Conservation (phyloP, 257 asterid genomes). For the Nicotiana benthamiana region DNA sequence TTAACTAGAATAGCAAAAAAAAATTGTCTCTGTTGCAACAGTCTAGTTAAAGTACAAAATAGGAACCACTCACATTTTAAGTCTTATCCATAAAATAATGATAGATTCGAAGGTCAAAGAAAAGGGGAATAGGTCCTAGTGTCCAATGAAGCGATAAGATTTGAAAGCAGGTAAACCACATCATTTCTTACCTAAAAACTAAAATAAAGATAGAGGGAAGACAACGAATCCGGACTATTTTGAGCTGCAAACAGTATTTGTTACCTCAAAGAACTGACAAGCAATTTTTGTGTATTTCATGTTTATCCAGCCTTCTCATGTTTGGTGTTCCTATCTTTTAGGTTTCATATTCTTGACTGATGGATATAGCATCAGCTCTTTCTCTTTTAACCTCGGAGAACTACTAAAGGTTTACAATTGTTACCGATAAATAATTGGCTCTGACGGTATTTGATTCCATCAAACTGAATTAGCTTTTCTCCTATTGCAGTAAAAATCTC, state of each 20-base stretch:
- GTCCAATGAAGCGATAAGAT: not conserved
- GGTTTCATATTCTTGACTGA: not conserved
- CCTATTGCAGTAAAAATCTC: not conserved
- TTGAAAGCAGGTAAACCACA: not conserved
- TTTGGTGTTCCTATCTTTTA: not conserved
- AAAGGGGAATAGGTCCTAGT: not conserved
- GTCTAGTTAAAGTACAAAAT: not conserved
- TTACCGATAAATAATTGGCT: not conserved
- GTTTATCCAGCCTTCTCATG: not conserved
- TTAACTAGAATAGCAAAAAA: not conserved
- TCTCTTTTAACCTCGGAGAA: not conserved
- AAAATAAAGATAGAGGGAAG: not conserved
- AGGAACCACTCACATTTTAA: not conserved
- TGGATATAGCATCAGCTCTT: not conserved
- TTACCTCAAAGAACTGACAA: not conserved
- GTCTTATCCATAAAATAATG: not conserved
- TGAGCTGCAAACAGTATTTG: not conserved
- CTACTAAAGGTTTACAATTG: not conserved
- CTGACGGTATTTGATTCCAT: not conserved
- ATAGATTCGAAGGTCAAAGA: not conserved
- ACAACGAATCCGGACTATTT: not conserved
- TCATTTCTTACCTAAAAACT: not conserved
- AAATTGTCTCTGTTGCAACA: not conserved
- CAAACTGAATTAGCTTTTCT: not conserved
- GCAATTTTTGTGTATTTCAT: not conserved